A percentile compares a stretch with the other conserved stretches of the same genome.
Evolutionary conservation across 371 early-diverging fungal species (phyloP).

Genomic region (Basidiobolus heterosporus): DNA sequence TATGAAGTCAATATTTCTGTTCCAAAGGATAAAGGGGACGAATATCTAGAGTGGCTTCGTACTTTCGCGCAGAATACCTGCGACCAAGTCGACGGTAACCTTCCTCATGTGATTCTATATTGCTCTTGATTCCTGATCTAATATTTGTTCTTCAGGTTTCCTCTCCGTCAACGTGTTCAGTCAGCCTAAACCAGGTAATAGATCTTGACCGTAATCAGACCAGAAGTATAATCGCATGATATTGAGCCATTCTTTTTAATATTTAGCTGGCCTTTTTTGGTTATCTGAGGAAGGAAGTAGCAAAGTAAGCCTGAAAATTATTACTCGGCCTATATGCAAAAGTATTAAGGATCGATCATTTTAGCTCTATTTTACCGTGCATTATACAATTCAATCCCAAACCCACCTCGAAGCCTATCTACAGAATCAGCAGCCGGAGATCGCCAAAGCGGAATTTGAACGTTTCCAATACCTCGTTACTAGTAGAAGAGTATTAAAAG

Average conservation of each 20-base stretch:
- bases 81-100: slow-evolving; percentile 7
- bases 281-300: slow-evolving; percentile 25
- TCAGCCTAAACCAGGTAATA: slow-evolving; percentile 27
- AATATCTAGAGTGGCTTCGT: slow-evolving; percentile 19
- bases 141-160: slow-evolving; percentile 21
- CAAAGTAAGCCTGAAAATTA: slow-evolving; percentile 7
- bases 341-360: neutral
- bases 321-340: neutral
- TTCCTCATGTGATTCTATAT: neutral
- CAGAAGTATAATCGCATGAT: no score
- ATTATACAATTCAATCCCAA: slow-evolving; percentile 26
- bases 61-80: slow-evolving; percentile 13
- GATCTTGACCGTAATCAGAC: no score
- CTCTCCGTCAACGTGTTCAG: slow-evolving; percentile 22
- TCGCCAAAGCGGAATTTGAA: slow-evolving; percentile 14
- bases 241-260: no score
- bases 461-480: slow-evolving; percentile 16
- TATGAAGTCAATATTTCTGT: slow-evolving; percentile 32
- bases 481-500: slow-evolving; percentile 14
- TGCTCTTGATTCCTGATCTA: neutral
- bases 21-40: slow-evolving; percentile 18
- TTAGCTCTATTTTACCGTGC: slow-evolving; percentile 23
- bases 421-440: slow-evolving; percentile 12
- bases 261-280: slow-evolving; percentile 26
- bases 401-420: slow-evolving; percentile 20